Evolutionary conservation across 176 grass and related monocot genomes (phyloP).

Genomic region (Ensete ventricosum): DNA sequence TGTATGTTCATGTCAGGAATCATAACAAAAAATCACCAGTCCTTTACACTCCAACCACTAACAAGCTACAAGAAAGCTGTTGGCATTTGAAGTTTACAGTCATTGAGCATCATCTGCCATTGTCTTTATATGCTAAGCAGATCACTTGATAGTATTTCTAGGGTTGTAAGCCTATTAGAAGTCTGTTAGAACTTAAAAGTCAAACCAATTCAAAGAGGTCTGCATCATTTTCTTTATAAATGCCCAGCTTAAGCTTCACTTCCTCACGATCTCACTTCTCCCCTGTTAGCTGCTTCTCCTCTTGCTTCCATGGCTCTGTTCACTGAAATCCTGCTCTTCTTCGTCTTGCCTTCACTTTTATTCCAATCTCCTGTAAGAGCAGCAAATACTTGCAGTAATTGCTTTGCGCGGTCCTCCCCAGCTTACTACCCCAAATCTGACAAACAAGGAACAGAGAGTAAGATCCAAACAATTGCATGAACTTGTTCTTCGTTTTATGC

Average conservation of each 20-base stretch:
- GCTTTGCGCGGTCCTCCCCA: constrained; percentile 43
- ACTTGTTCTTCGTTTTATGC: neutral
- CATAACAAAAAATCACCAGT: too few species aligned
- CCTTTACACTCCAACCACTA: too few species aligned
- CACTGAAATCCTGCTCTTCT: constrained; percentile 2
- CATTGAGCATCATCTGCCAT: too few species aligned
- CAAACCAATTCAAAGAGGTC: neutral
- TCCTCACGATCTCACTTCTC: neutral
- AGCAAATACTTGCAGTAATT: constrained; percentile 12
- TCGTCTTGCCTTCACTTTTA: neutral
- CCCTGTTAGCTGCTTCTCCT: constrained; percentile 1
- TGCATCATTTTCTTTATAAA: neutral
- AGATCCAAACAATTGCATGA: constrained; percentile 1
- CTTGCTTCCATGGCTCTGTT: constrained; percentile 14
- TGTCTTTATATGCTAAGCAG: too few species aligned
- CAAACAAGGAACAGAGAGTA: constrained; percentile 33
- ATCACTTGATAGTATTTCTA: too few species aligned
- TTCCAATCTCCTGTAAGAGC: constrained; percentile 20
- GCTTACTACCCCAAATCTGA: constrained; percentile 54
- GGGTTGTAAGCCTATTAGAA: neutral
- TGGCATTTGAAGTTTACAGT: too few species aligned
- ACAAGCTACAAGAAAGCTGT: too few species aligned
- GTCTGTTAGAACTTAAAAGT: neutral
- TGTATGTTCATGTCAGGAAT: too few species aligned
- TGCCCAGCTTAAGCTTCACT: neutral